Percentiles rank a stretch among this genome's conserved stretches.
These are phyloP conservation scores for Capsella bursapastoris DNA, from an alignment of 345 rosid species.

Conservation along the genomic window DNA sequence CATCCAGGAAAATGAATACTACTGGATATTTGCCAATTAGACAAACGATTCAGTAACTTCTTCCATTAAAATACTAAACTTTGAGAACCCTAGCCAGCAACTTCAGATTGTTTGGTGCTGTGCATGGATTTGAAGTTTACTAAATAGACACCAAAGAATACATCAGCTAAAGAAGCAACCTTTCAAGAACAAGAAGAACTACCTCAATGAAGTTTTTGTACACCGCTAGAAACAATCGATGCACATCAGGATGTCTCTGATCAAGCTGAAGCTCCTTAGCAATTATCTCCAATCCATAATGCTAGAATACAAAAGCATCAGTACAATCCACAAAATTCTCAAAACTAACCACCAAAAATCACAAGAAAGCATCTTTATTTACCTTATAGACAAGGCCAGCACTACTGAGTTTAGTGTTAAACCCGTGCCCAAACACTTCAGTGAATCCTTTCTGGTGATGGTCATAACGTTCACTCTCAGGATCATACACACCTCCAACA, in stretches of 20 bases:
- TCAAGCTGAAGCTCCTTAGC: slow-evolving; percentile 76
- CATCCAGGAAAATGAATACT: neutral
- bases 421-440: slow-evolving; percentile 83
- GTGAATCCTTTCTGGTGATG: slow-evolving; percentile 87
- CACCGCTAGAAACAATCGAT: slow-evolving; percentile 62
- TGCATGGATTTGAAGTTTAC: neutral
- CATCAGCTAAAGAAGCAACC: neutral
- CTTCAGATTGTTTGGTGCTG: neutral
- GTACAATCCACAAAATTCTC: neutral
- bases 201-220: slow-evolving; percentile 94
- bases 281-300: slow-evolving; percentile 84
- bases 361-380: slow-evolving; percentile 8
- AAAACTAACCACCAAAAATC: neutral
- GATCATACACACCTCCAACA: slow-evolving; percentile 87
- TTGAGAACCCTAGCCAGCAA: slow-evolving; percentile 2
- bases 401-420: slow-evolving; percentile 81
- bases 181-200: neutral
- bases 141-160: neutral
- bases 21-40: neutral
- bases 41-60: slow-evolving; percentile 4
- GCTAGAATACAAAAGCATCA: slow-evolving; percentile 44
- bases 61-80: neutral
- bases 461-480: slow-evolving; percentile 65
- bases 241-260: slow-evolving; percentile 71
- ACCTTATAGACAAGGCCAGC: slow-evolving; percentile 94